phyloP scores from a whole-genome alignment of 495 filamentous ascomycete genomes.

The Podospora conica region DNA sequence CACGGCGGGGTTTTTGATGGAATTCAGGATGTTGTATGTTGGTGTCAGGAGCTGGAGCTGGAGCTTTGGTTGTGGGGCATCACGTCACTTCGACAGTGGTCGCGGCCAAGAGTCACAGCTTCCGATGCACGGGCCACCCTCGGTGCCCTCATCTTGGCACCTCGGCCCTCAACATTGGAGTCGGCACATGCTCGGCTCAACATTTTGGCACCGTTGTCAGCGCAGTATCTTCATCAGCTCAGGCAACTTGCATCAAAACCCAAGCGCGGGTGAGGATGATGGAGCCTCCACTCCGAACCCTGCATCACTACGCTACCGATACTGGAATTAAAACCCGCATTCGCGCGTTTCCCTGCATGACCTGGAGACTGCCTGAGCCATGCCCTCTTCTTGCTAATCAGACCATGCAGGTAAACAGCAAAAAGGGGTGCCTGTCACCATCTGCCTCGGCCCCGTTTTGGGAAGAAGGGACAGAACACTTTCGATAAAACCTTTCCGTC shows the following conservation, averaged over 20 bases:
- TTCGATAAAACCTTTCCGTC: too few relatives aligned
- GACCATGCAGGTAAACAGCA: background rate
- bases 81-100: background rate
- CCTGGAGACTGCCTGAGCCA: too few relatives aligned
- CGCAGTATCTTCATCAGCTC: too few relatives aligned
- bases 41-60: background rate
- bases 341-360: too few relatives aligned
- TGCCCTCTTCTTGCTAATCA: background rate
- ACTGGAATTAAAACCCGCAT: too few relatives aligned
- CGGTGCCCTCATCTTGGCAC: background rate
- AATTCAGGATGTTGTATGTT: background rate
- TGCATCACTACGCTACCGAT: too few relatives aligned
- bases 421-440: background rate
- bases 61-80: background rate
- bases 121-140: background rate
- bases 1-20: background rate
- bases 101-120: background rate
- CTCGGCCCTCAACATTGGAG: background rate
- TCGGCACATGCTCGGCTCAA: too few relatives aligned
- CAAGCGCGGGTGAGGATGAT: too few relatives aligned
- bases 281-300: too few relatives aligned
- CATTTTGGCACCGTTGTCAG: background rate
- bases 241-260: too few relatives aligned
- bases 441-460: background rate
- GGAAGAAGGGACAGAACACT: background rate